Evolutionary conservation across 1,139 yeast genomes (phyloP).

Genomic region (Scheffersomyces illinoinensis): DNA sequence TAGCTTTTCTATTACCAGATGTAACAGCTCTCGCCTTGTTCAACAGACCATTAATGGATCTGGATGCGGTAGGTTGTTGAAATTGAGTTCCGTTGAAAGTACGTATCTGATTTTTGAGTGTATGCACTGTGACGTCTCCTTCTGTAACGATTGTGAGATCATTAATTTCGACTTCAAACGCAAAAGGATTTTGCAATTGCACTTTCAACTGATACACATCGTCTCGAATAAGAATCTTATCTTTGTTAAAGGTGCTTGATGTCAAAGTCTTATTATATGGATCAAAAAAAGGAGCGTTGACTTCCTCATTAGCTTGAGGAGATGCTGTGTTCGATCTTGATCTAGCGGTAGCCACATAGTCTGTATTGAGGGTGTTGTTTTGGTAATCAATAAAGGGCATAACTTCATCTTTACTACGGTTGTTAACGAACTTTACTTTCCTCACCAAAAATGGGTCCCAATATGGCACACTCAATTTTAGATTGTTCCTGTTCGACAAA

Average conservation of each 20-base stretch:
- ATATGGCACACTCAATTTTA: conserved; percentile 37
- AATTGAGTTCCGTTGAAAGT: not conserved
- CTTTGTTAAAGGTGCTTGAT: conserved; percentile 19
- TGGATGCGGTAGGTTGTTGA: not conserved
- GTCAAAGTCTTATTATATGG: conserved; percentile 26
- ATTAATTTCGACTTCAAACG: conserved; percentile 66
- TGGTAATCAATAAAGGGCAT: conserved; percentile 36
- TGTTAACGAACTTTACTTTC: conserved; percentile 38
- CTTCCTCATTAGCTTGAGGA: not conserved
- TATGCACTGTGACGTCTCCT: conserved; percentile 27
- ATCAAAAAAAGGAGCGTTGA: conserved; percentile 25
- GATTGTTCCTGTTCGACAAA: conserved; percentile 16
- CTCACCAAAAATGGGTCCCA: conserved; percentile 76
- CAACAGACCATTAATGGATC: not conserved
- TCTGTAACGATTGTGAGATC: conserved; percentile 49
- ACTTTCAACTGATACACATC: conserved; percentile 57
- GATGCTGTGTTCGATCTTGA: not conserved
- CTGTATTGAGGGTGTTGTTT: conserved; percentile 9
- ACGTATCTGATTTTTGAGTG: conserved; percentile 17
- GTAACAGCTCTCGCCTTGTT: not conserved
- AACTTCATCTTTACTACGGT: conserved; percentile 26
- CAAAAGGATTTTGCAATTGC: conserved; percentile 76
- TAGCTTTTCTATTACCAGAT: not conserved
- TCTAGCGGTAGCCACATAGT: conserved; percentile 8
- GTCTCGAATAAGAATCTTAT: conserved; percentile 50